Percentiles rank a stretch among this genome's conserved stretches.
Evolutionary conservation across 805 yeast genomes (phyloP).

Genomic region (Pichia exigua): DNA sequence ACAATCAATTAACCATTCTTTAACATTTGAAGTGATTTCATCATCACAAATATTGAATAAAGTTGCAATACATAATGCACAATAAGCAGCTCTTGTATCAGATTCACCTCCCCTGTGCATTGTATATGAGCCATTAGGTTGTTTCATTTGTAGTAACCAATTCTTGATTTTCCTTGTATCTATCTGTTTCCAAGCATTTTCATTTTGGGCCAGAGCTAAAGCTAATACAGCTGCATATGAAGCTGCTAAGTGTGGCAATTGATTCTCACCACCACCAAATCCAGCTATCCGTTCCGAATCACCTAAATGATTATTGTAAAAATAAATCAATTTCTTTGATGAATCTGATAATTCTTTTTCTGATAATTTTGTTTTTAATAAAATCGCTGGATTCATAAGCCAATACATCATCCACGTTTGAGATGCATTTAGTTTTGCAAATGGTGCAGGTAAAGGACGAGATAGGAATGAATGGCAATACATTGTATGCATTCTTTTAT

Average conservation of each 20-base stretch:
- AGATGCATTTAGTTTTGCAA: slow-evolving; percentile 69
- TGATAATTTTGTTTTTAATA: slow-evolving; percentile 25
- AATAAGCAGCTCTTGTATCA: slow-evolving; percentile 81
- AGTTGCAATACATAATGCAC: slow-evolving; percentile 70
- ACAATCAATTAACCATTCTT: slow-evolving; percentile 56
- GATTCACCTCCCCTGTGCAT: slow-evolving; percentile 76
- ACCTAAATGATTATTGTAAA: not conserved
- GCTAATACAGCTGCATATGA: slow-evolving; percentile 71
- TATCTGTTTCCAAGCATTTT: slow-evolving; percentile 34
- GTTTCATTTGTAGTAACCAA: slow-evolving; percentile 65
- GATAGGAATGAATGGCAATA: slow-evolving; percentile 37
- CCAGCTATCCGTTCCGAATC: slow-evolving; percentile 36
- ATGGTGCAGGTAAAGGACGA: slow-evolving; percentile 42
- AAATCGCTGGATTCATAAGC: slow-evolving; percentile 50
- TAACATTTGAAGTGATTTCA: slow-evolving; percentile 45
- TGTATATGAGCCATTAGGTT: slow-evolving; percentile 63
- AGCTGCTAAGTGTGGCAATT: slow-evolving; percentile 77
- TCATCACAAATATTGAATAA: slow-evolving; percentile 56
- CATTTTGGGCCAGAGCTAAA: slow-evolving; percentile 43
- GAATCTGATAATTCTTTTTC: slow-evolving; percentile 12
- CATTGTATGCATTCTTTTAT: slow-evolving; percentile 32
- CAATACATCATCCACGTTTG: slow-evolving; percentile 89
- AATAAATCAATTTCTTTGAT: slow-evolving; percentile 7
- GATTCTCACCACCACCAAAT: slow-evolving; percentile 80
- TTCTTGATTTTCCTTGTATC: slow-evolving; percentile 40